Evolutionary conservation across 2,329 filamentous ascomycete species (phyloP).

Genomic region (Exophiala lecanii-corni): DNA sequence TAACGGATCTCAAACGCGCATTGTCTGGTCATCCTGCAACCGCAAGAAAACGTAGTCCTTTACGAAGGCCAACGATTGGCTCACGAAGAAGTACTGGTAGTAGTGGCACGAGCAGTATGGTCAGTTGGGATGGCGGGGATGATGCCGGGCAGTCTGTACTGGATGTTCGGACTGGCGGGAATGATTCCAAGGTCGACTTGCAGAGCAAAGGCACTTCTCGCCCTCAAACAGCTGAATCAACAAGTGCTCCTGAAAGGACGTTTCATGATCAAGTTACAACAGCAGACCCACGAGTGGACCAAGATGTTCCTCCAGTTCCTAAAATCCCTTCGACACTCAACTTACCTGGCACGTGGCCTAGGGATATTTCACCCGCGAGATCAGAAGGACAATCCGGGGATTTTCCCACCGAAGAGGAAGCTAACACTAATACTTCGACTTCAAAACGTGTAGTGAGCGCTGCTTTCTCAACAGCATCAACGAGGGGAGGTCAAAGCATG

Average conservation of each 20-base stretch:
- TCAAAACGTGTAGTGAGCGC: conserved; percentile 8
- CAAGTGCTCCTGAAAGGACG: conserved; percentile 3
- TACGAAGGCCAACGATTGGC: conserved; percentile 30
- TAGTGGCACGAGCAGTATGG: conserved; percentile 42
- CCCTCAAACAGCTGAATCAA: conserved; percentile 8
- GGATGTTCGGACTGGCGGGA: conserved; percentile 16
- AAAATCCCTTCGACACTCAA: conserved; percentile 40
- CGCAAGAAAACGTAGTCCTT: conserved; percentile 38
- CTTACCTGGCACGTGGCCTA: conserved; percentile 40
- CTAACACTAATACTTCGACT: conserved; percentile 4
- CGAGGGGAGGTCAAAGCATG: conserved; percentile 11
- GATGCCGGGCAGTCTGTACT: conserved; percentile 18
- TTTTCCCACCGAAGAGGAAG: neutral
- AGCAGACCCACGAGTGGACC: conserved; percentile 12
- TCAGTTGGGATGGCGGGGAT: conserved; percentile 32
- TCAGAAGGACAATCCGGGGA: conserved; percentile 3
- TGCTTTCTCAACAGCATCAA: conserved; percentile 7
- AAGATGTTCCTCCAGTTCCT: conserved; percentile 44
- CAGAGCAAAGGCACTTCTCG: conserved; percentile 1
- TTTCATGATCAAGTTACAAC: conserved; percentile 17
- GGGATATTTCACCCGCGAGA: conserved; percentile 31
- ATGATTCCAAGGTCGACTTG: neutral
- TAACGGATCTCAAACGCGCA: conserved; percentile 47
- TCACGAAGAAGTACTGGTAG: conserved; percentile 31
- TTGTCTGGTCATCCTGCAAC: conserved; percentile 38